Evolutionary conservation across 2,329 filamentous ascomycete species (phyloP).

Genomic region (Fusarium domesticum): DNA sequence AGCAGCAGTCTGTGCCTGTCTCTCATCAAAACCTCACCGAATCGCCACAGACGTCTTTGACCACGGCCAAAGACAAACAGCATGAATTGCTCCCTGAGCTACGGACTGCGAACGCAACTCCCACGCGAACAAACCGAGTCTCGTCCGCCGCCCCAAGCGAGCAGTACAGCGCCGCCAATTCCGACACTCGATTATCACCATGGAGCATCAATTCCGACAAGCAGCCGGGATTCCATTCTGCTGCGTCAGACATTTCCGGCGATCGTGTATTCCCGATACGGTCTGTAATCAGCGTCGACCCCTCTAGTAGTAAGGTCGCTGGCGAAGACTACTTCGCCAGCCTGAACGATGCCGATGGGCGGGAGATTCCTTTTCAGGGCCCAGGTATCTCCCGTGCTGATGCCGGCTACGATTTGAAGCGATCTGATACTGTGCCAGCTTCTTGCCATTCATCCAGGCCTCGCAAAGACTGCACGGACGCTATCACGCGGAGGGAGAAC

Average conservation of each 20-base stretch:
- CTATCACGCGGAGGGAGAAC: constrained; percentile 33
- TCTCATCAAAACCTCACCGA: constrained; percentile 7
- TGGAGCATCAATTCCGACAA: constrained; percentile 43
- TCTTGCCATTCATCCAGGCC: constrained; percentile 17
- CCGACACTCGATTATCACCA: constrained; percentile 36
- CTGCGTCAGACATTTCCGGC: constrained; percentile 37
- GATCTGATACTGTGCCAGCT: constrained; percentile 27
- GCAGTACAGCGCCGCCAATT: constrained; percentile 15
- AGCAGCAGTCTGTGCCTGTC: constrained; percentile 1
- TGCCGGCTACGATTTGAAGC: constrained; percentile 26
- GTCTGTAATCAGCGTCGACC: constrained; percentile 72
- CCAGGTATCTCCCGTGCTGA: constrained; percentile 32
- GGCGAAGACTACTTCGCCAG: constrained; percentile 40
- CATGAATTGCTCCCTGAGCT: constrained; percentile 4
- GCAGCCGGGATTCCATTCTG: constrained; percentile 34
- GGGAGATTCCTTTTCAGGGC: constrained; percentile 31
- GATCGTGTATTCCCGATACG: constrained; percentile 78
- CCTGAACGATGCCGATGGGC: constrained; percentile 32
- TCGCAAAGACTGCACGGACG: constrained; percentile 19
- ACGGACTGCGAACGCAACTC: constrained; percentile 6
- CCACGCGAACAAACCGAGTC: constrained; percentile 11
- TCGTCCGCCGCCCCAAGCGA: constrained; percentile 20
- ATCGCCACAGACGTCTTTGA: constrained; percentile 12
- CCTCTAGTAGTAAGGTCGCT: constrained; percentile 40
- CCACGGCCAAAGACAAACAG: constrained; percentile 7